Conservation (phyloP, 2,329 filamentous ascomycete genomes). For the Cercospora nicotianae region DNA sequence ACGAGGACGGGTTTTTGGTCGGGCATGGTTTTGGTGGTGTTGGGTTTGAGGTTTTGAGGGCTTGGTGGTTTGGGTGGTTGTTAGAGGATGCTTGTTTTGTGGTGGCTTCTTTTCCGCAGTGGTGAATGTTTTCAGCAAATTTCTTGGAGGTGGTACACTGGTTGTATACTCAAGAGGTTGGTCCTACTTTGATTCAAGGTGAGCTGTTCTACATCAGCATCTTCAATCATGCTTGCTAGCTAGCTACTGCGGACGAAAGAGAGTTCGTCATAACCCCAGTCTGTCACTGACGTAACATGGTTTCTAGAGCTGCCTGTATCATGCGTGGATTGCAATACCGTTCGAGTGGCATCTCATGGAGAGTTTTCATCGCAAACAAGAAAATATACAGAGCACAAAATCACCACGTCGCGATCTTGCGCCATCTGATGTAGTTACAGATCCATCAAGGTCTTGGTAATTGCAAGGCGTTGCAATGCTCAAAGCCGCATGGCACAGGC, state of each 20-base stretch:
- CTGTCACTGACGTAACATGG: conserved; percentile 15
- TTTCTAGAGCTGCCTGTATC: not conserved
- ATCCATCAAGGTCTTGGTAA: not conserved
- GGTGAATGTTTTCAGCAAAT: not conserved
- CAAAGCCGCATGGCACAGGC: not conserved
- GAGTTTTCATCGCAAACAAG: not conserved
- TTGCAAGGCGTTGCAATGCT: not conserved
- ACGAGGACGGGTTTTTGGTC: conserved; percentile 51
- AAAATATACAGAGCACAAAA: not conserved
- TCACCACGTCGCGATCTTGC: not conserved
- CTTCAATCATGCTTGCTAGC: not conserved
- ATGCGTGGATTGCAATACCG: not conserved
- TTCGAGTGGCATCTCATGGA: not conserved
- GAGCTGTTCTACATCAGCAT: not conserved
- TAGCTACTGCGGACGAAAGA: conserved; percentile 2
- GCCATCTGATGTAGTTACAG: not conserved
- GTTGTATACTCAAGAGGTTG: not conserved
- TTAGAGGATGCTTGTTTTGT: not conserved
- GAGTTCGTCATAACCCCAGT: conserved; percentile 3
- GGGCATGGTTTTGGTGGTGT: conserved; percentile 18
- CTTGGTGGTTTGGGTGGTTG: not conserved
- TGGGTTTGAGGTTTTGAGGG: not conserved
- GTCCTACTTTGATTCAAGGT: not conserved
- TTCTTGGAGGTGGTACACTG: not conserved
- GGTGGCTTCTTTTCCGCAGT: not conserved